Evolutionary conservation across 257 asterid genomes (phyloP), one percentile per base, ranked within the genome.

Genomic region (Echium plantagineum): DNA sequence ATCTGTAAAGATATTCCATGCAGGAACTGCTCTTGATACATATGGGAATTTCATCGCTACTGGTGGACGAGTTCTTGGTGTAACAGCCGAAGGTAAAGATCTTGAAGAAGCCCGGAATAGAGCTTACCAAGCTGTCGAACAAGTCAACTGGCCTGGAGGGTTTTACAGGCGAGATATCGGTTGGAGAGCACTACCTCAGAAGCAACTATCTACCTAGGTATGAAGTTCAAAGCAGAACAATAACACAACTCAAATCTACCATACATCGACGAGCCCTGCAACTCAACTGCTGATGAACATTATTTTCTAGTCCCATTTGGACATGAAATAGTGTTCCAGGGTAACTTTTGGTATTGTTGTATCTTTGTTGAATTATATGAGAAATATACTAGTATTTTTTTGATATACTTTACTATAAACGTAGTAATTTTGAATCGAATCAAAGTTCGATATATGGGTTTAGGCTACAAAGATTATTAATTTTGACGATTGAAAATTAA

Each of bases 41-140:
- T 70, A 79, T 3, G 94, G 94, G 38, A 87, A 80, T 73, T 83
- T 81, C 78, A 74, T 85, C 12, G 85, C 98, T 1, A 74, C 74
- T 1, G 98, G 98, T 2, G 98, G 96, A 0, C 96, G 98, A 21
- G 96, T 87, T 55, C 96, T 90, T 42, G 96, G 96, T 20, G 71
- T 90, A 73, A 90, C 98, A 3, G 90, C 96, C 9, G 85, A 59
- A 69, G 98, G 98, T 15, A 66, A 24, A 59, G 76, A 83, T 80
- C 96, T 90, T 21, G 76, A 77, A 61, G 98, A 87, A 78, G 98
- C 96, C 13, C 76, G 83, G 21, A 91, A 83, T 31, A 80, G 87
- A 80, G 89, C 83, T 0, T 90, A 90, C 81, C 80, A 69, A 71
- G 98, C 89, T 0, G 81, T 76, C 13, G 85, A 83, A 54, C 84